Evolutionary conservation across 2,329 filamentous ascomycete species (phyloP).

Genomic region (Lachnellula arida): DNA sequence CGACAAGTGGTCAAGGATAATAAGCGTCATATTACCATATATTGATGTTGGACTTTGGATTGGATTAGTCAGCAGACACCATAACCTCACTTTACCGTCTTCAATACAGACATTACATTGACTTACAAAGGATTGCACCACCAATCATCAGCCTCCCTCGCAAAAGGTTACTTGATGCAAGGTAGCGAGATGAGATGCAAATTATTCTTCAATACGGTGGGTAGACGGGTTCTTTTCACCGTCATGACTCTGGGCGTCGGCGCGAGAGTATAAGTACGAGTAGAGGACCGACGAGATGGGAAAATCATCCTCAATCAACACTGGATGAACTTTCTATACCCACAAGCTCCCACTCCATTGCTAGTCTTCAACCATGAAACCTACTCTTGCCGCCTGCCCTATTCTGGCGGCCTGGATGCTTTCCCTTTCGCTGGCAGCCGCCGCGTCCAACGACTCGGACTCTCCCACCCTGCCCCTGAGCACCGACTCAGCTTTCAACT

Average conservation of each 20-base stretch:
- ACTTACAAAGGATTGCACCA: background rate
- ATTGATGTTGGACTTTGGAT: no score
- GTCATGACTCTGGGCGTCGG: background rate
- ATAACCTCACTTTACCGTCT: no score
- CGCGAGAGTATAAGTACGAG: background rate
- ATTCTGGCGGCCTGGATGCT: background rate
- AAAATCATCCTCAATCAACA: background rate
- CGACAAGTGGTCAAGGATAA: no score
- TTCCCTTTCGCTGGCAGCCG: background rate
- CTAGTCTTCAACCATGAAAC: background rate
- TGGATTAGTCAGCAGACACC: no score
- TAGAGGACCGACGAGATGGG: background rate
- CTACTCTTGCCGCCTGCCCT: background rate
- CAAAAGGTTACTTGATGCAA: background rate
- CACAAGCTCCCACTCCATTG: background rate
- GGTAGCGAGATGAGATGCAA: background rate
- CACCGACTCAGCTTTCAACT: conserved; percentile 5
- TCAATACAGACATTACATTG: background rate
- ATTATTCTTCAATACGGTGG: no score
- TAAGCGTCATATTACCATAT: no score
- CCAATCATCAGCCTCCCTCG: background rate
- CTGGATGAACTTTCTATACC: background rate
- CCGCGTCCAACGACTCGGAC: background rate
- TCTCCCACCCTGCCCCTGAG: background rate
- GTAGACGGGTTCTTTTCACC: background rate